These are phyloP conservation scores for Nemania sp. DNA, from an alignment of 2,329 filamentous ascomycete genomes.

Conservation along the genomic window DNA sequence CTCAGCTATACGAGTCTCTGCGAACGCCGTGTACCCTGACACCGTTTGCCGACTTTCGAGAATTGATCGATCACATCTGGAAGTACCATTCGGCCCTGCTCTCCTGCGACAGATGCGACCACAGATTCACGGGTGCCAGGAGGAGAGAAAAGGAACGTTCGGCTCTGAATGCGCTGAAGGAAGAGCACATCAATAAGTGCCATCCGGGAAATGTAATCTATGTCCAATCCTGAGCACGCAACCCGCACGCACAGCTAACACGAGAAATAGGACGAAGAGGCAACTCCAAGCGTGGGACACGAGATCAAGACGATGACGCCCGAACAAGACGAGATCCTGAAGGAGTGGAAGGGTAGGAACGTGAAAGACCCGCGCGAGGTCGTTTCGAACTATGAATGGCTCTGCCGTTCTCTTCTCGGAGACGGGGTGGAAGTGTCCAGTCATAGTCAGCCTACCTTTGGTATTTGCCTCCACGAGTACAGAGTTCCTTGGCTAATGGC, in stretches of 20 bases:
- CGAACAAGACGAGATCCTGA: neutral
- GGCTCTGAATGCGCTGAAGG: neutral
- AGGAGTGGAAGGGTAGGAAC: neutral
- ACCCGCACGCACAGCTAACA: neutral
- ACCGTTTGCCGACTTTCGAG: constrained; percentile 9
- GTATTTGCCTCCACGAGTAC: neutral
- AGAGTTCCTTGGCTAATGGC: neutral
- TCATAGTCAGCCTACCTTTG: neutral
- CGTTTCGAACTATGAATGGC: constrained; percentile 1
- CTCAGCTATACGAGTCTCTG: constrained; percentile 3
- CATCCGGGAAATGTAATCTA: neutral
- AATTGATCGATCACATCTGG: constrained; percentile 15
- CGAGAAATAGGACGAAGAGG: neutral
- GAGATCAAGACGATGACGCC: neutral
- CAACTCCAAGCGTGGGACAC: neutral
- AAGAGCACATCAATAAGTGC: neutral
- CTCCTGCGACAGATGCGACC: constrained; percentile 5
- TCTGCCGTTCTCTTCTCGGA: constrained; percentile 11
- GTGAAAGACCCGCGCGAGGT: neutral
- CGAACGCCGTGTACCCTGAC: constrained; percentile 4
- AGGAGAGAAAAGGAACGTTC: neutral
- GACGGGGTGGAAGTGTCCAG: neutral
- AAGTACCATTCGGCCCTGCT: constrained; percentile 20
- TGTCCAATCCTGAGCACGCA: neutral
- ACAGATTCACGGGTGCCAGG: constrained; percentile 4